These are phyloP conservation scores for Vitis hybrid DNA, from an alignment of 177 flowering plant genomes.

Conservation along the genomic window DNA sequence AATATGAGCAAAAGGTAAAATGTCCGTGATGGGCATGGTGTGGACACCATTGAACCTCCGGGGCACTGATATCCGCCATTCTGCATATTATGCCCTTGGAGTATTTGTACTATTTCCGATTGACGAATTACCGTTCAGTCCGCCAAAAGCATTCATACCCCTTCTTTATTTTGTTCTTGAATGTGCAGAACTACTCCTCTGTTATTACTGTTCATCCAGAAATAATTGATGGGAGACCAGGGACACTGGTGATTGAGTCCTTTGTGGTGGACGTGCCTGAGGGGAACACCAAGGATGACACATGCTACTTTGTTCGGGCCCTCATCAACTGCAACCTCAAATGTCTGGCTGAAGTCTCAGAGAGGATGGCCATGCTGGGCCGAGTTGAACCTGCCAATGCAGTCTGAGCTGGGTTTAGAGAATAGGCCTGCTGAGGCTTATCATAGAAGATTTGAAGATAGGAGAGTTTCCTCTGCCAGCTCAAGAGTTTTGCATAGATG, in stretches of 20 bases:
- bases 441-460: no score
- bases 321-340: conserved; percentile 53
- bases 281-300: conserved; percentile 64
- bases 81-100: no score
- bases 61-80: no score
- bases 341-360: conserved; percentile 52
- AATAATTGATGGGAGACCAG: conserved; percentile 32
- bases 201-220: conserved; percentile 48
- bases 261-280: conserved; percentile 69
- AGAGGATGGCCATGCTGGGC: conserved; percentile 50
- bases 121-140: no score
- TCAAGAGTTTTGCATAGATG: no score
- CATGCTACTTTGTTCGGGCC: conserved; percentile 53
- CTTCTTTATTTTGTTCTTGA: not conserved
- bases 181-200: conserved; percentile 50
- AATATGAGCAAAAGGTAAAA: no score
- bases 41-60: no score
- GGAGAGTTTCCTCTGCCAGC: no score
- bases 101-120: no score
- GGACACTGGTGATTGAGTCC: conserved; percentile 62
- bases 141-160: not conserved
- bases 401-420: conserved; percentile 3
- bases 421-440: no score
- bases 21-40: no score
- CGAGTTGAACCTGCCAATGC: conserved; percentile 19